Evolutionary conservation across 2,329 filamentous ascomycete species (phyloP).

Genomic region (Fusarium anthophilum): DNA sequence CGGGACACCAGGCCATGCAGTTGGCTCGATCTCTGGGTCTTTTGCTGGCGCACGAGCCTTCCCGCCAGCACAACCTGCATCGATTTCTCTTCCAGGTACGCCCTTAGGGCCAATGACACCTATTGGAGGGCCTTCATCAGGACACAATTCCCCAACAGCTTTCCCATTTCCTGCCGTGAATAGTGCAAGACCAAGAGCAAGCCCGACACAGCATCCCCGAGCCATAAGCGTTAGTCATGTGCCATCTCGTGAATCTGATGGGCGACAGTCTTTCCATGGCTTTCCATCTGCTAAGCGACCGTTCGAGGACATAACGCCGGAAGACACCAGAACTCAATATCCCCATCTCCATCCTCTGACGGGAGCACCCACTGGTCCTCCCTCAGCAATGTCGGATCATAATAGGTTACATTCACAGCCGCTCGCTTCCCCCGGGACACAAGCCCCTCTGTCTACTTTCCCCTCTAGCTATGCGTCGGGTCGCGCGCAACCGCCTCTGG

Average conservation of each 20-base stretch:
- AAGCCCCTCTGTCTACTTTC: conserved; percentile 38
- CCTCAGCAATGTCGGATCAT: conserved; percentile 38
- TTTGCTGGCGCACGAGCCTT: conserved; percentile 39
- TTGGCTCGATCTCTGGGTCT: conserved; percentile 32
- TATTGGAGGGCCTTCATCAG: conserved; percentile 45
- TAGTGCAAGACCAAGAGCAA: conserved; percentile 44
- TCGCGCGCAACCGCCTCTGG: conserved; percentile 23
- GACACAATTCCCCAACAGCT: conserved; percentile 45
- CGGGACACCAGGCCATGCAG: conserved; percentile 25
- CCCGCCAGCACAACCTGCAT: conserved; percentile 41
- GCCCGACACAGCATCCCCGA: conserved; percentile 45
- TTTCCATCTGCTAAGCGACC: conserved; percentile 47
- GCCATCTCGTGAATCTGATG: conserved; percentile 37
- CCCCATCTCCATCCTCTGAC: conserved; percentile 40
- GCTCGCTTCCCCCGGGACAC: conserved; percentile 38
- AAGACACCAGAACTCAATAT: conserved; percentile 41
- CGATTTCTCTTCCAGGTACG: conserved; percentile 48
- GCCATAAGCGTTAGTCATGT: conserved; percentile 43
- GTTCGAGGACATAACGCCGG: conserved; percentile 42
- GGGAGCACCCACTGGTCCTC: conserved; percentile 36
- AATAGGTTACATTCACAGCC: conserved; percentile 51
- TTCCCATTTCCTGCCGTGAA: conserved; percentile 46
- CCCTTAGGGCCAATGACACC: conserved; percentile 43
- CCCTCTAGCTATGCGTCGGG: conserved; percentile 32
- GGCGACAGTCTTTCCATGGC: conserved; percentile 32